phyloP scores from a whole-genome alignment of 768 basidiomycete genomes.

The Termitomyces sp. region DNA sequence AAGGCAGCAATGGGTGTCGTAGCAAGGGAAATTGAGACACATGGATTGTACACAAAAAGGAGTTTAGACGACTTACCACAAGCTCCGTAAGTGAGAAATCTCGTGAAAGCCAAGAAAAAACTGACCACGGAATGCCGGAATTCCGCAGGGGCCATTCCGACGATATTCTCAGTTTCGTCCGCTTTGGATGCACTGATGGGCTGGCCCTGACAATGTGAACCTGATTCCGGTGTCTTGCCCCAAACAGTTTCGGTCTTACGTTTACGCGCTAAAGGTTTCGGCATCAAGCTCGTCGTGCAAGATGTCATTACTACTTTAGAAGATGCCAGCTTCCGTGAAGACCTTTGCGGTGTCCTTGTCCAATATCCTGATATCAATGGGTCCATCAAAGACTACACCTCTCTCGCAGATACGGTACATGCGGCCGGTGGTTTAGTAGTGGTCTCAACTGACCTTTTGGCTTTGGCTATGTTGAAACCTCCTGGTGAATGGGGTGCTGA shows the following conservation, averaged over 20 bases:
- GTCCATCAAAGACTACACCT: conserved; percentile 66
- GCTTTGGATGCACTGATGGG: conserved; percentile 53
- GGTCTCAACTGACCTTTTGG: conserved; percentile 89
- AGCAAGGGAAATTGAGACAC: conserved; percentile 56
- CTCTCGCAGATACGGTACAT: conserved; percentile 68
- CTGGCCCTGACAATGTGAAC: conserved; percentile 48
- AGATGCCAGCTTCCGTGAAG: conserved; percentile 49
- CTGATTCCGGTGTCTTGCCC: conserved; percentile 78
- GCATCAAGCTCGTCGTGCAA: conserved; percentile 75
- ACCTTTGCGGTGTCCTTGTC: conserved; percentile 83
- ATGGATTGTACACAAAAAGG: conserved; percentile 47
- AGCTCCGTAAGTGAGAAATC: conserved; percentile 41
- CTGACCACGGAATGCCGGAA: conserved; percentile 22
- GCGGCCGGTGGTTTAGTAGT: conserved; percentile 74
- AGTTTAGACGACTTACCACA: conserved; percentile 21
- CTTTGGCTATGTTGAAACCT: conserved; percentile 88
- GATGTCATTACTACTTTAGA: conserved; percentile 49
- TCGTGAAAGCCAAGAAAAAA: conserved; percentile 4
- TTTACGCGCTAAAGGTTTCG: conserved; percentile 92
- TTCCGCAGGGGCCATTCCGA: conserved; percentile 37
- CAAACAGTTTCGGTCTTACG: conserved; percentile 89
- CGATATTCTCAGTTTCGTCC: conserved; percentile 50
- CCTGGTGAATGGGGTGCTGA: conserved; percentile 99
- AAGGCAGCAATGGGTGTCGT: conserved; percentile 54
- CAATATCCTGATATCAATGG: conserved; percentile 96